Evolutionary conservation across 2,329 filamentous ascomycete species (phyloP).

Genomic region (Penicillium sp.): DNA sequence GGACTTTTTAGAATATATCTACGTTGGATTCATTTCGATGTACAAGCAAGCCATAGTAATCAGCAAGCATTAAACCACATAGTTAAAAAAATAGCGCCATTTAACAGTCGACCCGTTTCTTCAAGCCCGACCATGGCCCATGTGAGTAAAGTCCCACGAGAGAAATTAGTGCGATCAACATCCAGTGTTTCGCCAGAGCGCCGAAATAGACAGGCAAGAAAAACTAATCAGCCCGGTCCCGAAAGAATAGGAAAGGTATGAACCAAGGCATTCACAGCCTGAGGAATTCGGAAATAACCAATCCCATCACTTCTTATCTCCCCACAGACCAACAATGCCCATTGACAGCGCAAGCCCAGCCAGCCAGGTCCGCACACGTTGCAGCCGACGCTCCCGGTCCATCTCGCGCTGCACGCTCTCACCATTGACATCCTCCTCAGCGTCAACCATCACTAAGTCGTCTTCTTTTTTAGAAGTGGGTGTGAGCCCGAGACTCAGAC

Average conservation of each 20-base stretch:
- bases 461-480: constrained; percentile 34
- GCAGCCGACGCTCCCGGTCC: constrained; percentile 42
- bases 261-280: neutral
- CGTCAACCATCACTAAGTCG: constrained; percentile 39
- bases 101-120: neutral
- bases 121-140: neutral
- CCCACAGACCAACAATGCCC: constrained; percentile 51
- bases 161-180: constrained; percentile 1
- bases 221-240: neutral
- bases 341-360: constrained; percentile 46
- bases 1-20: neutral
- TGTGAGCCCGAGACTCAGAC: constrained; percentile 14
- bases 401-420: constrained; percentile 47
- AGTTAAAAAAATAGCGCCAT: neutral
- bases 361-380: constrained; percentile 39
- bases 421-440: constrained; percentile 45
- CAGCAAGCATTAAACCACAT: neutral
- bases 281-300: neutral
- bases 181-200: constrained; percentile 7
- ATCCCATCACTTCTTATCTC: constrained; percentile 33
- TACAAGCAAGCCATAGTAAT: neutral
- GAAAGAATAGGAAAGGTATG: neutral
- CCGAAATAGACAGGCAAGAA: neutral
- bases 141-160: neutral
- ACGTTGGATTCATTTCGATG: neutral